Conservation (phyloP, 2,329 filamentous ascomycete species). For the Setomelanomma holmii region DNA sequence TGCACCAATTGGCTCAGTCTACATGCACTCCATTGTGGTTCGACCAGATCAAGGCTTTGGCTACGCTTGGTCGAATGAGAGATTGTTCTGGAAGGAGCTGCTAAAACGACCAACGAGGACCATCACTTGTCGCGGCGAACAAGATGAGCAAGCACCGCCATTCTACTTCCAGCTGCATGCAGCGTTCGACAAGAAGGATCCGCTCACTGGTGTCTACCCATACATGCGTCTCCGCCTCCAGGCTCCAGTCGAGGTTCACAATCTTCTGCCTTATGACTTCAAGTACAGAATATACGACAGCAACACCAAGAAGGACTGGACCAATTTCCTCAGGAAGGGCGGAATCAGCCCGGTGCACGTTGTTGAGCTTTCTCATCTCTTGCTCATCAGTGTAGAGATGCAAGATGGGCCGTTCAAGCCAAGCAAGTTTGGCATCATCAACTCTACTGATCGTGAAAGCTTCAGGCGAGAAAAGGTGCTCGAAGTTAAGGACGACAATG, state of each 20-base stretch:
- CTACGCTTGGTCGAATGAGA: conserved; percentile 91
- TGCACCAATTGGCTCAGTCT: conserved; percentile 90
- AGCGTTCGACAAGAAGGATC: conserved; percentile 81
- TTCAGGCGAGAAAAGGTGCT: conserved; percentile 84
- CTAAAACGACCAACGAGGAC: conserved; percentile 84
- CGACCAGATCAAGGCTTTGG: conserved; percentile 95
- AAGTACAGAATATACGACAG: conserved; percentile 99
- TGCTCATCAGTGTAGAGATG: conserved; percentile 93
- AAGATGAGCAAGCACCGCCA: conserved; percentile 75
- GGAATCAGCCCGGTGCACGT: conserved; percentile 97
- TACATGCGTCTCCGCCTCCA: conserved; percentile 94
- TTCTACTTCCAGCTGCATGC: conserved; percentile 98
- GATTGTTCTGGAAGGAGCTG: conserved; percentile 91
- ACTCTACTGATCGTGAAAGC: conserved; percentile 84
- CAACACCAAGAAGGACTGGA: conserved; percentile 98
- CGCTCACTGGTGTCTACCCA: conserved; percentile 83
- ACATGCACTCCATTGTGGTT: conserved; percentile 84
- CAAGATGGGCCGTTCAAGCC: conserved; percentile 94
- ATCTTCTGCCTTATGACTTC: conserved; percentile 95
- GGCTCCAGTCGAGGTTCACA: conserved; percentile 92
- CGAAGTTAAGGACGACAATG: conserved; percentile 83
- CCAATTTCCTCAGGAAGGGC: conserved; percentile 94
- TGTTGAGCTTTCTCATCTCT: conserved; percentile 90
- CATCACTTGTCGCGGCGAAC: conserved; percentile 86
- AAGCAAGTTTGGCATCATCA: conserved; percentile 97